phyloP scores from a whole-genome alignment of 2,329 filamentous ascomycete species.

The Thyridium curvatum region DNA sequence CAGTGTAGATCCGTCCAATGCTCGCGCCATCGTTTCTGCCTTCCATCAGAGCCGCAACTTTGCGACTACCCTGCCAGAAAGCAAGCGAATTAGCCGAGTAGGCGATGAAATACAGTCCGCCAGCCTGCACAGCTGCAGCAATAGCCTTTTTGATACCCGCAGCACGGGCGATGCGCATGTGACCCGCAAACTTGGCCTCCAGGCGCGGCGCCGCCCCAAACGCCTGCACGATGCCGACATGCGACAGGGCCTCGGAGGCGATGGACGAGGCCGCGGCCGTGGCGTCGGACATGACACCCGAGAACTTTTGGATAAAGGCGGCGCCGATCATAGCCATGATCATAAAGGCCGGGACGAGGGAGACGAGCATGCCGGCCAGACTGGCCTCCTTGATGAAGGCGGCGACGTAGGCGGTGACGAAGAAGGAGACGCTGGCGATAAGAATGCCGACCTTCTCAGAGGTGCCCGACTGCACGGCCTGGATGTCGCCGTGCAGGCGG shows the following conservation, averaged over 20 bases:
- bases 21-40: conserved; percentile 19
- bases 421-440: conserved; percentile 57
- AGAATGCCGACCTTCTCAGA: conserved; percentile 66
- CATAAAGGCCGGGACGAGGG: conserved; percentile 56
- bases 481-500: conserved; percentile 59
- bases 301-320: conserved; percentile 45
- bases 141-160: conserved; percentile 53
- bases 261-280: conserved; percentile 55
- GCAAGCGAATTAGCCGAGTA: conserved; percentile 62
- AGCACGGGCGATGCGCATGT: conserved; percentile 41
- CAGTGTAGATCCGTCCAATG: conserved; percentile 36
- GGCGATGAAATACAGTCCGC: conserved; percentile 60
- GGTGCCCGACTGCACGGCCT: conserved; percentile 60
- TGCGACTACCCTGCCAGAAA: conserved; percentile 60
- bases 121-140: conserved; percentile 50
- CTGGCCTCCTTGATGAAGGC: conserved; percentile 59
- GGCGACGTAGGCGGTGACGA: conserved; percentile 60
- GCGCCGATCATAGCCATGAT: conserved; percentile 51
- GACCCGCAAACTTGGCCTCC: conserved; percentile 50
- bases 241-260: conserved; percentile 54
- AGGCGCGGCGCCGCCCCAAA: conserved; percentile 54
- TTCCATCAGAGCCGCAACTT: conserved; percentile 26
- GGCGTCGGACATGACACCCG: conserved; percentile 41
- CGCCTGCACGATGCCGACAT: conserved; percentile 56
- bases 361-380: conserved; percentile 59